phyloP scores from a whole-genome alignment of 2,329 filamentous ascomycete species.

The Cladosporium sp. region DNA sequence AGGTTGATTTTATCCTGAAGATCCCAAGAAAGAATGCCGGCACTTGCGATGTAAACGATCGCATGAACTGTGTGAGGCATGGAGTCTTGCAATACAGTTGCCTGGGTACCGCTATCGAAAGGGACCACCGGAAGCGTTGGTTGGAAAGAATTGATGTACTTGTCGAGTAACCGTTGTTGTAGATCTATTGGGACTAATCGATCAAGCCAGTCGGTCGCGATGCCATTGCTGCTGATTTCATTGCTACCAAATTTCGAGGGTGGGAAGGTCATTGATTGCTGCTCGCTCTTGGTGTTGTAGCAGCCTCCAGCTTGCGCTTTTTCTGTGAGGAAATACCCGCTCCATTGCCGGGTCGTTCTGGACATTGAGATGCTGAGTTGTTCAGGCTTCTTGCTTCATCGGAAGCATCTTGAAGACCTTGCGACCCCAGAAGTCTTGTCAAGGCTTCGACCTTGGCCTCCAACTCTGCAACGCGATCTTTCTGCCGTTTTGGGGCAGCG shows the following conservation, averaged over 20 bases:
- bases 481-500: conserved; percentile 23
- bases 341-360: neutral
- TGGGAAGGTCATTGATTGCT: neutral
- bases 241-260: too few species aligned
- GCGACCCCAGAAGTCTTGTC: conserved; percentile 23
- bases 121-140: conserved; percentile 21
- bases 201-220: conserved; percentile 16
- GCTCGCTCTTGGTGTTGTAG: conserved; percentile 9
- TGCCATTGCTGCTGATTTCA: too few species aligned
- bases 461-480: conserved; percentile 24
- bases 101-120: conserved; percentile 11
- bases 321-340: conserved; percentile 5
- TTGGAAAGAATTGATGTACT: conserved; percentile 20
- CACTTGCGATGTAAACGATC: conserved; percentile 51
- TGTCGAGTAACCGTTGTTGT: conserved; percentile 19
- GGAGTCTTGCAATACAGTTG: conserved; percentile 15
- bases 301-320: conserved; percentile 15
- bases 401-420: conserved; percentile 19
- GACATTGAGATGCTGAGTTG: neutral
- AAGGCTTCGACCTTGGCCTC: conserved; percentile 28
- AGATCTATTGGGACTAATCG: conserved; percentile 16
- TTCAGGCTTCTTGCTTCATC: neutral
- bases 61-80: conserved; percentile 53
- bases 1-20: conserved; percentile 60
- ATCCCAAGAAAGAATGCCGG: conserved; percentile 46